Evolutionary conservation across 2,329 filamentous ascomycete species (phyloP), one percentile per base, ranked within the genome.

Genomic region (Cercospora nicotianae): DNA sequence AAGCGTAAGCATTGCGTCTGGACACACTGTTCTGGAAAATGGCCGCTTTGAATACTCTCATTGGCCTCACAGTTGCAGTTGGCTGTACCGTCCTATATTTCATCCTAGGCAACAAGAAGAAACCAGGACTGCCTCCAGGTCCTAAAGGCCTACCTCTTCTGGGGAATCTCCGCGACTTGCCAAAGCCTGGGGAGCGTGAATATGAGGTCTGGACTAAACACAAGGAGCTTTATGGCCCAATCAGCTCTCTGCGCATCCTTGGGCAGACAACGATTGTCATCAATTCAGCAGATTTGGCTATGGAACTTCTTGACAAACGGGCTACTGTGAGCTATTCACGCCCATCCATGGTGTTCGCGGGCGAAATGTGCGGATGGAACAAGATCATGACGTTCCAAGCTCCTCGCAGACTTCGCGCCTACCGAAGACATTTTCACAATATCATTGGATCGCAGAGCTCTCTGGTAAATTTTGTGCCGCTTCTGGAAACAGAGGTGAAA

Each of bases 401-500:
- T 39, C 45, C 63, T 3, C 55, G 26, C 13, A 36, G 55, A 28
- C 30, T 68, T 36, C 66, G 70, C 8, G 31, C 75, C 2, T 79
- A 83, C 59, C 82, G 85, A 9, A 86, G 82, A 72, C 78, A 81
- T 8, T 79, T 83, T 48, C 76, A 78, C 30, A 77, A 79, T 18
- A 77, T 81, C 7, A 75, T 86, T 5, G 79, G 80, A 23, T 84
- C 81, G 64, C 75, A 82, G 39, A 28, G 65, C 20, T 26, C 61
- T 3, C 13, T 63, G 16, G 20, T 12, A 4, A 39, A 59, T 6
- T 66, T 66, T 30, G n/a, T n/a, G 9, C 33, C 57, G 0, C 39
- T 83, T 0, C 82, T 85, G 66, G 81, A 86, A 59, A 73, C 74
- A 1, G 84, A 86, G 66, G 78, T 78, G 3, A 76, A 77, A 1